phyloP scores from a whole-genome alignment of 495 filamentous ascomycete species.

The Diplogelasinospora grovesii region DNA sequence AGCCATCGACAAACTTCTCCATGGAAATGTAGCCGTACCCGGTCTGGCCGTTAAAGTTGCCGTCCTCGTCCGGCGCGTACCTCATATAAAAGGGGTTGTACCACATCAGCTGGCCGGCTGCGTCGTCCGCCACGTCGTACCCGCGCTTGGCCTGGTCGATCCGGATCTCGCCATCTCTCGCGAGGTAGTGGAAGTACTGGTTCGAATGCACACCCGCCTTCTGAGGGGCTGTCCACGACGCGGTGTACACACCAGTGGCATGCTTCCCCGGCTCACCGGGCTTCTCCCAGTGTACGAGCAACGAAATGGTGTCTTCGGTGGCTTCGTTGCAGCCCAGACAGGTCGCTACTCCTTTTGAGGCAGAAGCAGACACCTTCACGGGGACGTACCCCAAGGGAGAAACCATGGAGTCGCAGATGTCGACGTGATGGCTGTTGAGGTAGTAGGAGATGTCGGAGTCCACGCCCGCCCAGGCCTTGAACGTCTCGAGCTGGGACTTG shows the following conservation, averaged over 20 bases:
- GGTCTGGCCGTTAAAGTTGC: conserved; percentile 84
- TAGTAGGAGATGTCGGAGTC: conserved; percentile 94
- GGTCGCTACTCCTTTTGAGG: conserved; percentile 59
- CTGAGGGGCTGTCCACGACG: conserved; percentile 90
- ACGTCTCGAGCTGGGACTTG: conserved; percentile 86
- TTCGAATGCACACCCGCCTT: conserved; percentile 88
- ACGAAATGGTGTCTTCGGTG: conserved; percentile 90
- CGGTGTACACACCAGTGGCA: conserved; percentile 89
- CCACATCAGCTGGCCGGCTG: conserved; percentile 61
- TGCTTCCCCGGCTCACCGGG: conserved; percentile 56
- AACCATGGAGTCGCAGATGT: conserved; percentile 87
- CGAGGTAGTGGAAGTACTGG: conserved; percentile 95
- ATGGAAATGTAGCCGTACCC: conserved; percentile 92
- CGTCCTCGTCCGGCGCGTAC: conserved; percentile 91
- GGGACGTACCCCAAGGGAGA: conserved; percentile 61
- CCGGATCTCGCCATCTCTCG: conserved; percentile 71
- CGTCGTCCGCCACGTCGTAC: conserved; percentile 87
- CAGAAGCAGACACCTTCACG: conserved; percentile 70
- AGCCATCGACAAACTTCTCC: conserved; percentile 92
- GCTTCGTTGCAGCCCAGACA: conserved; percentile 70
- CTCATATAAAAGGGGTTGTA: conserved; percentile 97
- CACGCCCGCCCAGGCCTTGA: conserved; percentile 90
- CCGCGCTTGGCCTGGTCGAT: conserved; percentile 91
- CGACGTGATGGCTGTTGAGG: conserved; percentile 88
- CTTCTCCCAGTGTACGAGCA: conserved; percentile 82